A percentile compares a stretch with the other conserved stretches of the same genome.
Evolutionary conservation across 2,329 filamentous ascomycete species (phyloP).

Genomic region (Ceratocystis destructans): DNA sequence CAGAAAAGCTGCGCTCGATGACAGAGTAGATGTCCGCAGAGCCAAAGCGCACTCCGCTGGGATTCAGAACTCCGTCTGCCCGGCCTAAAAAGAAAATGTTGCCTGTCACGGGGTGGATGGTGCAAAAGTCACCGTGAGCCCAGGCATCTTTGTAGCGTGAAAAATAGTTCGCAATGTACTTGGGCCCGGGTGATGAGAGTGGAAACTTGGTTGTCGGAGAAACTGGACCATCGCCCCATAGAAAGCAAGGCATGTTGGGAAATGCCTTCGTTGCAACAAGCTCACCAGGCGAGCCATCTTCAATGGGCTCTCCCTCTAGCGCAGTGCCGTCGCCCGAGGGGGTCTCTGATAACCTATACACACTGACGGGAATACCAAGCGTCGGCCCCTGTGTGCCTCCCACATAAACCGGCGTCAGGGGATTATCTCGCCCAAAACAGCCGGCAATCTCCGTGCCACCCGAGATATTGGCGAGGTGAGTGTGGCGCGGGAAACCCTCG

Average conservation of each 20-base stretch:
- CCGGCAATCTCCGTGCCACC: constrained; percentile 64
- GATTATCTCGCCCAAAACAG: constrained; percentile 51
- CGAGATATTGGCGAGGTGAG: constrained; percentile 60
- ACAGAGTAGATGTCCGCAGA: constrained; percentile 69
- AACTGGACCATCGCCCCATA: constrained; percentile 42
- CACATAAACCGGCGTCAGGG: constrained; percentile 45
- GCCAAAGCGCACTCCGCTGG: constrained; percentile 64
- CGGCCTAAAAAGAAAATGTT: constrained; percentile 54
- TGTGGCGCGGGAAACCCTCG: constrained; percentile 49
- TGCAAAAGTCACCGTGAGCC: constrained; percentile 73
- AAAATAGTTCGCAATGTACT: constrained; percentile 49
- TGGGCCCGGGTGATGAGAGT: constrained; percentile 32
- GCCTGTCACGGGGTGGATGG: constrained; percentile 52
- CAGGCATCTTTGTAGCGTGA: constrained; percentile 53
- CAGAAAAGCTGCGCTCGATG: constrained; percentile 50
- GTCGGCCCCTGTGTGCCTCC: constrained; percentile 39
- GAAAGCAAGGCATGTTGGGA: constrained; percentile 58
- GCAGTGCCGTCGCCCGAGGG: constrained; percentile 23
- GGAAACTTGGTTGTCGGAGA: constrained; percentile 22
- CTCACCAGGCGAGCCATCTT: constrained; percentile 55
- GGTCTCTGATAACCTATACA: constrained; percentile 48
- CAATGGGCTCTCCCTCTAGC: constrained; percentile 31
- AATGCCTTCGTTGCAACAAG: constrained; percentile 58
- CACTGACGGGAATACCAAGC: constrained; percentile 37
- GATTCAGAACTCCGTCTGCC: constrained; percentile 68